phyloP scores from a whole-genome alignment of 306 rosid genomes.

The Abrus precatorius region DNA sequence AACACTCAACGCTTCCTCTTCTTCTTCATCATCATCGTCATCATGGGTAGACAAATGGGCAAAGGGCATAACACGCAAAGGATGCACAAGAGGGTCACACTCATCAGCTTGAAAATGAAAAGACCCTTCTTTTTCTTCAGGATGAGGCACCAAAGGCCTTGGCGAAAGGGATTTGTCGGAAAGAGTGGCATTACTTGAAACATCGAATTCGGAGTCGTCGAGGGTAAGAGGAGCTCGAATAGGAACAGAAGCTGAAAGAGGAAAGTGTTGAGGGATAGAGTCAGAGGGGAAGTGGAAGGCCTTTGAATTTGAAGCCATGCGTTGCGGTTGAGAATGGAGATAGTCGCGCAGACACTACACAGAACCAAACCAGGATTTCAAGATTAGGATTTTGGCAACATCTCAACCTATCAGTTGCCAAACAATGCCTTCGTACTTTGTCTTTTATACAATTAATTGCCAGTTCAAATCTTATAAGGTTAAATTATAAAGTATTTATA shows the following conservation, averaged over 20 bases:
- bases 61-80: constrained; percentile 60
- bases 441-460: no score
- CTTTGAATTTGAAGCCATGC: constrained; percentile 57
- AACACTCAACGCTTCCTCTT: constrained; percentile 18
- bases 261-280: neutral
- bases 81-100: constrained; percentile 26
- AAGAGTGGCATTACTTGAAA: constrained; percentile 46
- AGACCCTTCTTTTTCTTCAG: constrained; percentile 33
- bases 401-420: neutral
- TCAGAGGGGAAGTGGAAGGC: neutral
- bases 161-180: neutral
- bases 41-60: constrained; percentile 65
- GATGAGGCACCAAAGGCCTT: no score
- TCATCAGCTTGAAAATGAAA: constrained; percentile 34
- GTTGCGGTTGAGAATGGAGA: neutral
- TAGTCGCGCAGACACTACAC: no score
- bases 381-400: neutral
- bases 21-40: constrained; percentile 49
- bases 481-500: no score
- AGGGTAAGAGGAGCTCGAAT: constrained; percentile 74
- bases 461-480: no score
- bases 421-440: no score
- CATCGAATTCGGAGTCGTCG: constrained; percentile 51
- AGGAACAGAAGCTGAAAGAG: constrained; percentile 38
- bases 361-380: neutral